phyloP scores from a whole-genome alignment of 148 eudicot species.

The Diospyros kaki region DNA sequence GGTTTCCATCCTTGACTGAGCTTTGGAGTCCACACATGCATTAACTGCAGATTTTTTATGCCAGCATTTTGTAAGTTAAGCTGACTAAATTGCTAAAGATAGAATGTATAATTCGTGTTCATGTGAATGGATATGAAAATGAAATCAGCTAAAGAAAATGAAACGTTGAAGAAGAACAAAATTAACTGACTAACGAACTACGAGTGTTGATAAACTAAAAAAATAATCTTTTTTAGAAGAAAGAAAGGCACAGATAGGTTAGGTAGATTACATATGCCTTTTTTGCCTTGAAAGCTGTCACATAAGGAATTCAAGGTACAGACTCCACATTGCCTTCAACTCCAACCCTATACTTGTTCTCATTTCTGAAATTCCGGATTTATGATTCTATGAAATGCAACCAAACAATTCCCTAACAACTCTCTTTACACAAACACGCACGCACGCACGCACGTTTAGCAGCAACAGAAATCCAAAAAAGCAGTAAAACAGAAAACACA shows the following conservation, averaged over 20 bases:
- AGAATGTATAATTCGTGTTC: not conserved
- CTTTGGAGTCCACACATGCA: constrained; percentile 68
- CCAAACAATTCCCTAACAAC: constrained; percentile 5
- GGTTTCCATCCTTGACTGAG: constrained; percentile 70
- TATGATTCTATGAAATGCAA: not conserved
- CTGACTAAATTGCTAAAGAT: constrained; percentile 13
- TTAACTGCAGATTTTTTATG: constrained; percentile 51
- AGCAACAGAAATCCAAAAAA: too few relatives aligned
- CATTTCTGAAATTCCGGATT: not conserved
- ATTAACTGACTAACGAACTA: too few relatives aligned
- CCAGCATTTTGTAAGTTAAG: constrained; percentile 1
- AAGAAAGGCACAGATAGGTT: too few relatives aligned
- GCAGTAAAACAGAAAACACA: not conserved
- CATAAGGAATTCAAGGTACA: not conserved
- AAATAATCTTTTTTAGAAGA: too few relatives aligned
- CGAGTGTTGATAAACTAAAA: too few relatives aligned
- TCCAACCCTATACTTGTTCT: not conserved
- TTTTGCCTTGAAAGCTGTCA: not conserved
- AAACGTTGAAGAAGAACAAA: not conserved
- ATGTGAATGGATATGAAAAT: not conserved
- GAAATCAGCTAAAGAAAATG: not conserved
- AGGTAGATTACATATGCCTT: too few relatives aligned
- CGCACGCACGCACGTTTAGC: too few relatives aligned
- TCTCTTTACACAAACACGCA: not conserved
- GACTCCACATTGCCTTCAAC: not conserved